Conservation (phyloP, 2,329 filamentous ascomycete species). For the Nemania serpens region DNA sequence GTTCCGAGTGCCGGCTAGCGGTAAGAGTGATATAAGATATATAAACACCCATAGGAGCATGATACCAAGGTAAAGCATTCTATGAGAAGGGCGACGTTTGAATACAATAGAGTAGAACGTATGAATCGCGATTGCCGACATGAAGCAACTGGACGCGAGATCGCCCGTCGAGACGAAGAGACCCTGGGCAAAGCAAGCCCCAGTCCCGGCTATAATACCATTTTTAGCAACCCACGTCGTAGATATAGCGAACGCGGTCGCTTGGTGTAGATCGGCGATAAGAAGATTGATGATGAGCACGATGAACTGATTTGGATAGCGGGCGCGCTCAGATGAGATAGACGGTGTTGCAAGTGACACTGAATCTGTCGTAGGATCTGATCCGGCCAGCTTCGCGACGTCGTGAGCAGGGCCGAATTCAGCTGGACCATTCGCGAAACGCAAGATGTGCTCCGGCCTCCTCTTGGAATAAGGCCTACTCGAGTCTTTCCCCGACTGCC, state of each 20-base stretch:
- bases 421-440: conserved; percentile 16
- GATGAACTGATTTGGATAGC: conserved; percentile 65
- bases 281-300: conserved; percentile 72
- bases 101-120: conserved; percentile 67
- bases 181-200: conserved; percentile 67
- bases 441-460: conserved; percentile 19
- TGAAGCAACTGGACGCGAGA: conserved; percentile 68
- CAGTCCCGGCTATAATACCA: conserved; percentile 57
- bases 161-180: conserved; percentile 71
- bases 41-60: conserved; percentile 61
- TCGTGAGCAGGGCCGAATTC: conserved; percentile 31
- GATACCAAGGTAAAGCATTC: conserved; percentile 55
- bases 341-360: conserved; percentile 8
- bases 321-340: conserved; percentile 2
- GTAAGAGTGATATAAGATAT: conserved; percentile 60
- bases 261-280: conserved; percentile 69
- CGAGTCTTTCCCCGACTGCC: conserved; percentile 35
- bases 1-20: conserved; percentile 49
- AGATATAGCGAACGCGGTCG: conserved; percentile 66
- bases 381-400: conserved; percentile 13
- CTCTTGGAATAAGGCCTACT: background rate
- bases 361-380: conserved; percentile 10
- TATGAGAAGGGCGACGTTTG: conserved; percentile 56
- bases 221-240: conserved; percentile 60
- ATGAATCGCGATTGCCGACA: conserved; percentile 67